Evolutionary conservation across 1,139 yeast species (phyloP), one percentile per base, ranked within the genome.

Genomic region (Pichia sp.): DNA sequence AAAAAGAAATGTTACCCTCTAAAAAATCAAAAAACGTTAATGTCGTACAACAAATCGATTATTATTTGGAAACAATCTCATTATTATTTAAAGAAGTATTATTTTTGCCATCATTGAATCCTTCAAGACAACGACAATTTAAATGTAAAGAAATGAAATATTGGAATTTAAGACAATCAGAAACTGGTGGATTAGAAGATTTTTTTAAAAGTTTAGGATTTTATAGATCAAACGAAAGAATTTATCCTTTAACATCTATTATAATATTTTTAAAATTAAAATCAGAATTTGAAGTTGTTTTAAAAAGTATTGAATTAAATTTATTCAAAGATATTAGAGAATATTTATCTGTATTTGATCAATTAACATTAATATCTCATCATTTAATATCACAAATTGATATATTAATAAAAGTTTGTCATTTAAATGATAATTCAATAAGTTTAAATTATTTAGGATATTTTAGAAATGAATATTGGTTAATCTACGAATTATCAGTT

Each of bases 111-210:
- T 38, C 49, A 12, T 36, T 48, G 9, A 90, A 90, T 58, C 79
- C 87, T 26, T 80, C 95, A 44, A 74, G 96, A 43, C 92, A 87
- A 58, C 76, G 96, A 52, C 96, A 87, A 58, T 70, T 78, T 55
- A 64, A 82, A 61, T 62, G 80, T 56, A 69, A 82, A 61, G 65
- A 74, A 59, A 56, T 78, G 53, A 55, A 77, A 7, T 59, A 78
- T 3, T 87, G 94, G 84, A 97, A 92, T 61, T 74, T 87, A 3
- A 66, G 87, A 30, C 97, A 90, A 59, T 10, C 30, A 11, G 51
- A 48, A 39, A 39, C 45, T 5, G 37, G 37, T 11, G 27, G 40
- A 16, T 32, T 48, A 4, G 51, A 48, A 41, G 51, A 48, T n/a
- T 48, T 37, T 39, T 45, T 48, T 11, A 42, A 28, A 24, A 28